A percentile compares a stretch with the other conserved stretches of the same genome.
Evolutionary conservation across 768 basidiomycete genomes (phyloP).

Genomic region (Termitomyces sp.): DNA sequence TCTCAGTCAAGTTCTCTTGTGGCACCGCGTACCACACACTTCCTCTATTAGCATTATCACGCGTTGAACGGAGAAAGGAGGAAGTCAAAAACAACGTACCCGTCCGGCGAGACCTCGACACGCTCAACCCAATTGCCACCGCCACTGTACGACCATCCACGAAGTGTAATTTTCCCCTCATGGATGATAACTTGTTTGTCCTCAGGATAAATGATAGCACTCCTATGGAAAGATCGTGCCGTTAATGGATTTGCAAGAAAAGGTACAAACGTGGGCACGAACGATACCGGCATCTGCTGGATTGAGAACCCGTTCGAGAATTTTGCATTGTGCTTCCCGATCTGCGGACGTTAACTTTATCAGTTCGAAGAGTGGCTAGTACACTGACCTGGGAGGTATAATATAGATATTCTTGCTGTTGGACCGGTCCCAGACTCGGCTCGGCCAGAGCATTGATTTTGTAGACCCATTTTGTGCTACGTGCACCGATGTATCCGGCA

Average conservation of each 20-base stretch:
- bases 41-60: conserved; percentile 24
- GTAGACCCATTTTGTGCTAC: conserved; percentile 51
- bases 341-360: conserved; percentile 20
- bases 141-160: conserved; percentile 40
- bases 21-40: conserved; percentile 45
- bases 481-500: conserved; percentile 49
- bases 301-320: conserved; percentile 55
- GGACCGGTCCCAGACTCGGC: conserved; percentile 47
- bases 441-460: conserved; percentile 44
- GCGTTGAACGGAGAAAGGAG: not conserved
- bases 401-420: conserved; percentile 49
- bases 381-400: conserved; percentile 38
- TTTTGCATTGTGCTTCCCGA: conserved; percentile 47
- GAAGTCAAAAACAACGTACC: conserved; percentile 22
- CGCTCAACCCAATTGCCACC: conserved; percentile 52
- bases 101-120: conserved; percentile 49
- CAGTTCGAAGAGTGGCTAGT: not conserved
- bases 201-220: conserved; percentile 40
- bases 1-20: conserved; percentile 44
- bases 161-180: conserved; percentile 39
- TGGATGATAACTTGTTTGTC: conserved; percentile 45
- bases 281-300: conserved; percentile 56
- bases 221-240: conserved; percentile 23
- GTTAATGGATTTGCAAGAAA: not conserved
- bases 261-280: conserved; percentile 15